A percentile compares a stretch with the other conserved stretches of the same genome.
Conservation (phyloP, 768 basidiomycete species). For the Podaxis sp. region DNA sequence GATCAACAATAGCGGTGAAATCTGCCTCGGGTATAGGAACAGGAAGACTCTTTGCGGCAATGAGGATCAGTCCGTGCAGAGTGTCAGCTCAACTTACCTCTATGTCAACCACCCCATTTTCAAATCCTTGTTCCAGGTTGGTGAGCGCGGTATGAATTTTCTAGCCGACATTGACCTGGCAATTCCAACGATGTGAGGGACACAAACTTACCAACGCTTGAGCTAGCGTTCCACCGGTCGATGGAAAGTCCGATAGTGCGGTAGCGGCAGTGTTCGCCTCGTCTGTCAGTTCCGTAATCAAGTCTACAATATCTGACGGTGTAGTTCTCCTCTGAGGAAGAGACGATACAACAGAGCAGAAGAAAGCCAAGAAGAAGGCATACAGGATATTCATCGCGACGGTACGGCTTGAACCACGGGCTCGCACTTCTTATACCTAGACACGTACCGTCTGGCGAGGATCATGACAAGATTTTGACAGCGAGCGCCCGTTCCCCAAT, state of each 20-base stretch:
- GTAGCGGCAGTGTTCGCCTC: background rate
- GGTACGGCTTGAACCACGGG: background rate
- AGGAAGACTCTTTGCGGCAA: background rate
- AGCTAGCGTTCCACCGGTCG: background rate
- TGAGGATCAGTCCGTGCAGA: background rate
- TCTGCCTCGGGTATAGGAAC: background rate
- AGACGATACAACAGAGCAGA: background rate
- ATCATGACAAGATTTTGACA: background rate
- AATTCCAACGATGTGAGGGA: background rate
- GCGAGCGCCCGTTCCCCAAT: background rate
- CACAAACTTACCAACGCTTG: background rate
- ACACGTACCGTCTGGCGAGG: background rate
- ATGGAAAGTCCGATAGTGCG: background rate
- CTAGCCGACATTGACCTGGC: background rate
- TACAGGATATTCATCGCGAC: background rate
- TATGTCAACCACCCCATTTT: background rate
- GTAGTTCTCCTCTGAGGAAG: background rate
- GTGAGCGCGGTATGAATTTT: background rate
- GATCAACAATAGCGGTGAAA: background rate
- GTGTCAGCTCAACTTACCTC: background rate
- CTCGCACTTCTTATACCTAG: background rate
- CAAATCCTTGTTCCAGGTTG: background rate
- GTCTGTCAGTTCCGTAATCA: background rate
- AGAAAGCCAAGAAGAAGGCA: background rate
- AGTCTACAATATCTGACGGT: background rate